Evolutionary conservation across 345 rosid genomes (phyloP), one percentile per base, ranked within the genome.

Genomic region (Aurinia saxatilis): DNA sequence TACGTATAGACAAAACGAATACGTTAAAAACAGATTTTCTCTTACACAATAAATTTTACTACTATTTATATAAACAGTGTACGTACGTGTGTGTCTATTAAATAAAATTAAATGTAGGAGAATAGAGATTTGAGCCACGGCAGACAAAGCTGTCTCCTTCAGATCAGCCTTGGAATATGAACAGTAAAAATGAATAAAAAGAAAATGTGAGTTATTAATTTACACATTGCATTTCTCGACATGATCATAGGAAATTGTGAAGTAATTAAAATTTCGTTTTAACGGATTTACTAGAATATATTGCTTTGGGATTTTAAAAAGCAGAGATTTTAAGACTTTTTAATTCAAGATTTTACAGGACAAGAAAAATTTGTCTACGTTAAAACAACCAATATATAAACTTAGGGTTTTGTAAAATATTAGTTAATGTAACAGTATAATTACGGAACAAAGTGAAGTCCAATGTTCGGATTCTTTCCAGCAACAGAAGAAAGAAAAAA

Each of bases 81-180:
- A 42, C 47, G 60, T 70, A 56, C 70, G 70, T 63, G 75, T 46
- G 57, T 56, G 65, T 41, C 46, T 41, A 64, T 25, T 63, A 50
- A 15, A 63, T 31, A 55, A 64, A 63, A 57, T 40, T 56, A 56
- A 55, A 57, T 71, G 54, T 46, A 40, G 21, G 50, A 70, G 69
- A 70, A 70, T 70, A 40, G 75, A 71, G 56, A 57, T 49, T 34
- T 71, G 75, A 64, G 60, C 65, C 75, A 57, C 54, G 66, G 70
- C 71, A 71, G 75, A 71, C 70, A 71, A 71, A 64, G 70, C 42
- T 64, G 75, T 65, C 75, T 71, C 60, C 66, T 65, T 71, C 66
- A 64, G 65, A 71, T 56, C 75, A 64, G 70, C 75, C 75, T 71
- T 71, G 75, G 60, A 57, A 65, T 64, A 48, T 57, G 70, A 71